A percentile compares a stretch with the other conserved stretches of the same genome.
Evolutionary conservation across 306 rosid species (phyloP).

Genomic region (Echinosophora koreensis): DNA sequence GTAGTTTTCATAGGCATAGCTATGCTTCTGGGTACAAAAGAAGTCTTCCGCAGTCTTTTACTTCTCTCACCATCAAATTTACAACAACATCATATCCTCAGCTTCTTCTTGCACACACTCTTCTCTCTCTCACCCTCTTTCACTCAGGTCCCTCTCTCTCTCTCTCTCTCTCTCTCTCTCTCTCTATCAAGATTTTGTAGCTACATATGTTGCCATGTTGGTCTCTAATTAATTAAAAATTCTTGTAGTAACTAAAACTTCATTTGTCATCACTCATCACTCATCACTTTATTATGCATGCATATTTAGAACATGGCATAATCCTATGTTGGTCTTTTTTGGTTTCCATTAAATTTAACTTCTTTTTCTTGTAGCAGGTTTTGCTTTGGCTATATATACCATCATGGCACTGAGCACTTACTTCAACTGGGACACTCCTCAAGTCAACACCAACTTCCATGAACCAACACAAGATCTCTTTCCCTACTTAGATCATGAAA

Average conservation of each 20-base stretch:
- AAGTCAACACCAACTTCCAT: slow-evolving; percentile 29
- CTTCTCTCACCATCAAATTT: not conserved
- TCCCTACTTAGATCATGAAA: slow-evolving; percentile 40
- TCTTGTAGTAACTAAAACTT: too few relatives aligned
- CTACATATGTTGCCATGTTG: too few relatives aligned
- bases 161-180: too few relatives aligned
- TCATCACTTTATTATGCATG: too few relatives aligned
- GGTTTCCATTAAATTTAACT: not conserved
- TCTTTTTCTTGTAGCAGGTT: not conserved
- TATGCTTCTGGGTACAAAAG: not conserved
- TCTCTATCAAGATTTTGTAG: too few relatives aligned
- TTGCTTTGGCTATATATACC: too few relatives aligned
- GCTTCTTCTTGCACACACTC: slow-evolving; percentile 29
- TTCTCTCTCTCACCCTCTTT: not conserved
- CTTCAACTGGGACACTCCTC: slow-evolving; percentile 42
- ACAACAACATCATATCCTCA: slow-evolving; percentile 1
- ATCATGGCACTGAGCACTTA: slow-evolving; percentile 48
- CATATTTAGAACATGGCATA: not conserved
- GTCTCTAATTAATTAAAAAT: too few relatives aligned
- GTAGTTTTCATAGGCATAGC: not conserved
- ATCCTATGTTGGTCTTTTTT: not conserved
- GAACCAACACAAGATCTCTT: slow-evolving; percentile 18
- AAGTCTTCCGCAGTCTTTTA: slow-evolving; percentile 14
- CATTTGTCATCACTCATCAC: too few relatives aligned
- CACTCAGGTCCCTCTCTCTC: slow-evolving; percentile 25